Evolutionary conservation across 148 eudicot genomes (phyloP).

Genomic region (Rhododendron henanense): DNA sequence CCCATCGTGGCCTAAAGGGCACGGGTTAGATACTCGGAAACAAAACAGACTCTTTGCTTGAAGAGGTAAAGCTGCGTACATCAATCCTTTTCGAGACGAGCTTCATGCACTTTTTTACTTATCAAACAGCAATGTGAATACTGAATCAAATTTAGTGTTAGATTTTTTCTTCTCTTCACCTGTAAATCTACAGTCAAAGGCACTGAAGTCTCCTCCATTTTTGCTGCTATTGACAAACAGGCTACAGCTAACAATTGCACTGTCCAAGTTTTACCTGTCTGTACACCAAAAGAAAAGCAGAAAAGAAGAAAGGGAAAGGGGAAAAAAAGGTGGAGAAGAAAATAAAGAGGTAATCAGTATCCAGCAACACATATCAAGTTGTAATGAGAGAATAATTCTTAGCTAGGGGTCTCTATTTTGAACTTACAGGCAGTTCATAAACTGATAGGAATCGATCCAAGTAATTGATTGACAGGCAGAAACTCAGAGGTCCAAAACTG

Average conservation of each 20-base stretch:
- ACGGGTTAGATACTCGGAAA: too few species aligned
- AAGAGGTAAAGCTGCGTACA: too few species aligned
- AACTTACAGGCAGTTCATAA: slow-evolving; percentile 64
- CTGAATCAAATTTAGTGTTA: neutral
- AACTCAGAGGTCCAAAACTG: slow-evolving; percentile 55
- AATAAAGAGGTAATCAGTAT: neutral
- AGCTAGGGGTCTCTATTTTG: neutral
- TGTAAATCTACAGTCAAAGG: slow-evolving; percentile 56
- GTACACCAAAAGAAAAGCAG: neutral
- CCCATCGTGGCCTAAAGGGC: too few species aligned
- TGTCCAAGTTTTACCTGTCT: slow-evolving; percentile 72
- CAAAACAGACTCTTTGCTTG: too few species aligned
- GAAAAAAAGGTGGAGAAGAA: neutral
- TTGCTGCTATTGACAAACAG: slow-evolving; percentile 82
- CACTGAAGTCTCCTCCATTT: slow-evolving; percentile 66
- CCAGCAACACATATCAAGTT: neutral
- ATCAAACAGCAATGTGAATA: neutral
- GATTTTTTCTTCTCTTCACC: slow-evolving; percentile 33
- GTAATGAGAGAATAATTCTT: neutral
- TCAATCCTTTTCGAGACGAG: too few species aligned
- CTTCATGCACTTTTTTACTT: neutral
- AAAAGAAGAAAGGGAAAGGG: neutral
- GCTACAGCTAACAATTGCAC: slow-evolving; percentile 77
- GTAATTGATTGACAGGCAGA: slow-evolving; percentile 62
- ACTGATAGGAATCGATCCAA: slow-evolving; percentile 73